phyloP scores from a whole-genome alignment of 208 protist species.

The Wallacemonas sp. region DNA sequence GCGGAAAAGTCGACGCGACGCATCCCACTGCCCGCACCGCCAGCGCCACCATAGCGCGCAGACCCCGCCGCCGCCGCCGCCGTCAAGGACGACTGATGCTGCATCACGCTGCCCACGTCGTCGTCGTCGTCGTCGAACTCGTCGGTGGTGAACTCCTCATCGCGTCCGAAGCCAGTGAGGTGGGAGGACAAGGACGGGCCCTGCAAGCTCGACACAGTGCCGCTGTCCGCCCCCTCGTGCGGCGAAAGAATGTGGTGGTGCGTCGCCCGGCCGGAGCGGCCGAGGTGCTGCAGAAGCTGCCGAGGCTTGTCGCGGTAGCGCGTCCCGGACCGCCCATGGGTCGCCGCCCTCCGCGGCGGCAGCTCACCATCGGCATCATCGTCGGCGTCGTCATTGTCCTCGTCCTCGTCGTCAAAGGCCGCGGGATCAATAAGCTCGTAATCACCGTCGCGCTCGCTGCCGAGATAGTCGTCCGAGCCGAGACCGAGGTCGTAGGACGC shows the following conservation, averaged over 20 bases:
- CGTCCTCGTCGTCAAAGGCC: too few species aligned
- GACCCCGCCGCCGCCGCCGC: too few species aligned
- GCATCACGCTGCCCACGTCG: background rate
- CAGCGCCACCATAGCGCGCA: too few species aligned
- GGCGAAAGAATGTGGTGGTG: conserved; percentile 13
- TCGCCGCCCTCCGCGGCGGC: too few species aligned
- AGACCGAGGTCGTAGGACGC: conserved; percentile 5
- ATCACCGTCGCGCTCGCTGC: background rate
- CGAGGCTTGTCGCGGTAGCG: background rate
- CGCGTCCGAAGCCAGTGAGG: background rate
- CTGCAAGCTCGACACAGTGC: background rate
- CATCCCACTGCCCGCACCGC: background rate
- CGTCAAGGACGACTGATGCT: background rate
- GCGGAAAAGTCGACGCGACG: conserved; percentile 6
- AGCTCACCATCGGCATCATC: too few species aligned
- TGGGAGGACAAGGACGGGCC: background rate
- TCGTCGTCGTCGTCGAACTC: background rate
- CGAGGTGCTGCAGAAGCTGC: background rate
- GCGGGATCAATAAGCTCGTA: background rate
- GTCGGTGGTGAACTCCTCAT: background rate
- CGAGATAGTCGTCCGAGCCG: background rate
- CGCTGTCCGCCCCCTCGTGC: background rate
- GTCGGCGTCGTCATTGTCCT: too few species aligned
- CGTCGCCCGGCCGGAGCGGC: background rate
- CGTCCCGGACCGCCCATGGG: too few species aligned